These are phyloP conservation scores for Aspergillus kassunensis DNA, from an alignment of 495 filamentous ascomycete species.

Conservation along the genomic window DNA sequence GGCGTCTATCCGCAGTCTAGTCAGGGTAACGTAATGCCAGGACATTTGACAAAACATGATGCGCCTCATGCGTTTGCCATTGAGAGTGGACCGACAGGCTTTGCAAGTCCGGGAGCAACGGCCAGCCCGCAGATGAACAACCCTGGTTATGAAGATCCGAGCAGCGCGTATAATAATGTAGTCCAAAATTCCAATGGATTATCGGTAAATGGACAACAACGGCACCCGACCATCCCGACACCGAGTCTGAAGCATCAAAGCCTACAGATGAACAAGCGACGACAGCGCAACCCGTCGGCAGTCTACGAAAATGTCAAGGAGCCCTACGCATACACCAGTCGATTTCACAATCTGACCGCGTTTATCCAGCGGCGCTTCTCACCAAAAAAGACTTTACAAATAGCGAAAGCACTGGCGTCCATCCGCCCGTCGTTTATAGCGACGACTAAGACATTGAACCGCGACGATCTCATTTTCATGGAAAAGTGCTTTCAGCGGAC, in stretches of 20 bases:
- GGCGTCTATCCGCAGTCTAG: conserved; percentile 35
- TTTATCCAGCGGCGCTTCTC: conserved; percentile 74
- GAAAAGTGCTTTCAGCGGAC: conserved; percentile 95
- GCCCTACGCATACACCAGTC: conserved; percentile 83
- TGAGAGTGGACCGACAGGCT: conserved; percentile 57
- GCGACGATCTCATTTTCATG: conserved; percentile 91
- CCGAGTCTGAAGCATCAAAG: conserved; percentile 47
- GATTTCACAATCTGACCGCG: conserved; percentile 85
- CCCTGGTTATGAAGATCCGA: conserved; percentile 35
- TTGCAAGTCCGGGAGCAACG: conserved; percentile 57
- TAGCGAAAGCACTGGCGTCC: conserved; percentile 80
- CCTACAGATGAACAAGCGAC: conserved; percentile 42
- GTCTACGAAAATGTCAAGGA: conserved; percentile 87
- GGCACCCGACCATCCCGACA: conserved; percentile 36
- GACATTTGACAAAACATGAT: conserved; percentile 45
- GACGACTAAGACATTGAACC: conserved; percentile 74
- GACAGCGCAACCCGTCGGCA: conserved; percentile 68
- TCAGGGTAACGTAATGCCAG: conserved; percentile 37
- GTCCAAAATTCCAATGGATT: conserved; percentile 31
- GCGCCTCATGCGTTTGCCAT: conserved; percentile 69
- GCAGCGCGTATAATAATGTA: conserved; percentile 21
- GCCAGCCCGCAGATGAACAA: conserved; percentile 46
- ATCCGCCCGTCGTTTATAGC: conserved; percentile 92
- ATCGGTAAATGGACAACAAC: conserved; percentile 12
- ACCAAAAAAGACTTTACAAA: conserved; percentile 63